A percentile compares a stretch with the other conserved stretches of the same genome.
Conservation (phyloP, 306 rosid species). For the Cicer chorassanicum region DNA sequence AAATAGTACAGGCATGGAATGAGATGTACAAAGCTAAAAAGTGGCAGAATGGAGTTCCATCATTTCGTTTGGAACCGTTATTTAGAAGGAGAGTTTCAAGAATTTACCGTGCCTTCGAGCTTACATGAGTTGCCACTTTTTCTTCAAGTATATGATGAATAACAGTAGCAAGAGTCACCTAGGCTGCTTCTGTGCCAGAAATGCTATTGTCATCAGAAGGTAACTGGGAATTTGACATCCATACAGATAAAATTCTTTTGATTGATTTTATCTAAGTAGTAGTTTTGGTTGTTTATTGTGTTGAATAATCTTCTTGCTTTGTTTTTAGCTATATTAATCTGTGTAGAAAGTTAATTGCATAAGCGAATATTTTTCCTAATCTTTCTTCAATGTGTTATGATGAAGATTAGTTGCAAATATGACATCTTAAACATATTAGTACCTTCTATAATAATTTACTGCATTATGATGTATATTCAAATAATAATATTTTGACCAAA, state of each 20-base stretch:
- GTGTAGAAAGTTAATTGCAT: too few relatives aligned
- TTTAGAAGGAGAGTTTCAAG: constrained; percentile 76
- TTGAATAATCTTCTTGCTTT: constrained; percentile 1
- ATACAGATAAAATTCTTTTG: constrained; percentile 3
- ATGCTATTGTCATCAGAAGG: constrained; percentile 53
- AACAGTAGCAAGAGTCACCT: constrained; percentile 36
- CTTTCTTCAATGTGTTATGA: too few relatives aligned
- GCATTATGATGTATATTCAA: too few relatives aligned
- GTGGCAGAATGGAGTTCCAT: constrained; percentile 72
- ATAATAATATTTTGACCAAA: too few relatives aligned
- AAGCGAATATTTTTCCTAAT: too few relatives aligned
- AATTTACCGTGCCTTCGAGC: constrained; percentile 70
- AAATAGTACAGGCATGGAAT: constrained; percentile 85
- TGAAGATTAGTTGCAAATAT: too few relatives aligned
- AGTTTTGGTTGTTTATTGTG: not conserved
- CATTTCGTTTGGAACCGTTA: constrained; percentile 84
- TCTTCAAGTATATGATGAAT: constrained; percentile 31
- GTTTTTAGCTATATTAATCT: constrained; percentile 13
- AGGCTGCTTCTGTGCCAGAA: constrained; percentile 45
- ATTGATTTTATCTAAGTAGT: constrained; percentile 23
- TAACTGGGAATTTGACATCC: constrained; percentile 30
- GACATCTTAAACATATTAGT: too few relatives aligned
- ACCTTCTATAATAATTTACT: too few relatives aligned
- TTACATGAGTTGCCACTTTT: constrained; percentile 50
- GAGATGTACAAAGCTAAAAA: constrained; percentile 87